phyloP scores from a whole-genome alignment of 129 eudicot genomes.

The Artemisia annua region DNA sequence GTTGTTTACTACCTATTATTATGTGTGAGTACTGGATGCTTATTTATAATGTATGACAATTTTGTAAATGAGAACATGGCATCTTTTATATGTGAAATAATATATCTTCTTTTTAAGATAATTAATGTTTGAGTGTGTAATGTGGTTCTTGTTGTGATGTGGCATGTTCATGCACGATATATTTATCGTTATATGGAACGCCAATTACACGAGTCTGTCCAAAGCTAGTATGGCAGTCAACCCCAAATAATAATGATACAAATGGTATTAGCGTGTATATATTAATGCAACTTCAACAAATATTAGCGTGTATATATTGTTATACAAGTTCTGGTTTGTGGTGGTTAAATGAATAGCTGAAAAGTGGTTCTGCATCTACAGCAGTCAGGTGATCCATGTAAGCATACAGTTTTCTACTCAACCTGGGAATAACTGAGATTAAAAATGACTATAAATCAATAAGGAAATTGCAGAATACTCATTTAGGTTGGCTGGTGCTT shows the following conservation, averaged over 20 bases:
- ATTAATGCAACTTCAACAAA: background rate
- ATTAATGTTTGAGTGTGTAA: background rate
- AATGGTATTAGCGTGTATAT: conserved; percentile 3
- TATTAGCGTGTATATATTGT: background rate
- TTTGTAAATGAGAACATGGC: conserved; percentile 38
- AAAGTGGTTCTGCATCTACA: background rate
- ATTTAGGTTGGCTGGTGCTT: background rate
- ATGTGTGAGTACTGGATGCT: conserved; percentile 24
- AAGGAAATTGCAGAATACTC: too few species aligned
- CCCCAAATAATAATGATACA: background rate
- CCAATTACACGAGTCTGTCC: background rate
- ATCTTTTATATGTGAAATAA: conserved; percentile 20
- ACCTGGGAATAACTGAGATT: background rate
- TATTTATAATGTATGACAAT: conserved; percentile 21
- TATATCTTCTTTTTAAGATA: conserved; percentile 11
- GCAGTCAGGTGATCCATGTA: conserved; percentile 2
- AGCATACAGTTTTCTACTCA: background rate
- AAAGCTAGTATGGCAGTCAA: background rate
- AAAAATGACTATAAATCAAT: background rate
- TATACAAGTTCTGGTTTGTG: conserved; percentile 4
- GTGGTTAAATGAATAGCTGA: background rate
- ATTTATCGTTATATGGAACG: conserved; percentile 4
- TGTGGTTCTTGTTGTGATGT: conserved; percentile 24
- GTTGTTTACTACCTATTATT: conserved; percentile 31
- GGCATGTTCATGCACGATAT: conserved; percentile 16